Evolutionary conservation across 1,284 basidiomycete genomes (phyloP).

Genomic region (Irpex sp.): DNA sequence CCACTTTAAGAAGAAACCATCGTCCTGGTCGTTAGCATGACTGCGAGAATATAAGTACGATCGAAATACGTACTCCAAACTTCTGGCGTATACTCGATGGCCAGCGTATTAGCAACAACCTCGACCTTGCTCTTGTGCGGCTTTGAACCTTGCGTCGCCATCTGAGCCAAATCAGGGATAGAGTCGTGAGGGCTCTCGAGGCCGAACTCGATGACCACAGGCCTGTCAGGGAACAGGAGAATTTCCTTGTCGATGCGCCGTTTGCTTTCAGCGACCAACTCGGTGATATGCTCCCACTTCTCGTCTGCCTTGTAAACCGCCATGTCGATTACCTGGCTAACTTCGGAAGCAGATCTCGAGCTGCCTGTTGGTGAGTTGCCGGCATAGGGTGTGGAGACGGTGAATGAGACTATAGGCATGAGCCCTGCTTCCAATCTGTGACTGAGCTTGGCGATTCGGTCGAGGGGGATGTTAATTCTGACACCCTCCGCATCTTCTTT

Average conservation of each 20-base stretch:
- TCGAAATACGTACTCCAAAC: constrained; percentile 41
- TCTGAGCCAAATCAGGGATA: background rate
- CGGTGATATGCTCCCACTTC: background rate
- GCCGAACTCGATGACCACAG: constrained; percentile 20
- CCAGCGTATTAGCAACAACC: constrained; percentile 17
- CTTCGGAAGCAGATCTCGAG: background rate
- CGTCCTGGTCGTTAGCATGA: background rate
- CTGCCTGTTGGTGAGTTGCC: background rate
- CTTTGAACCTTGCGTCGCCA: background rate
- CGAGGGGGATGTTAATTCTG: constrained; percentile 52
- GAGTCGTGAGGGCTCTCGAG: constrained; percentile 2
- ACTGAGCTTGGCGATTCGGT: constrained; percentile 32
- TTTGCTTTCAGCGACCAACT: background rate
- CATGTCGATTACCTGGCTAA: constrained; percentile 7
- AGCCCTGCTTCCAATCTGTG: constrained; percentile 14
- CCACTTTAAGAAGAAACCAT: constrained; percentile 25
- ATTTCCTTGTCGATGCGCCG: background rate
- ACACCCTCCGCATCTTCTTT: constrained; percentile 42
- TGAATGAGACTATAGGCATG: constrained; percentile 17
- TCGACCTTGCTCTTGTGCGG: constrained; percentile 11
- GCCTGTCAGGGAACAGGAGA: constrained; percentile 12
- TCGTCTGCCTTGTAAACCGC: constrained; percentile 4
- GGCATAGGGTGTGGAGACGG: constrained; percentile 3
- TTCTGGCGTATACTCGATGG: constrained; percentile 28
- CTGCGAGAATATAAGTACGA: background rate